phyloP scores from a whole-genome alignment of 2,329 filamentous ascomycete genomes.

The Aspergillus latus region DNA sequence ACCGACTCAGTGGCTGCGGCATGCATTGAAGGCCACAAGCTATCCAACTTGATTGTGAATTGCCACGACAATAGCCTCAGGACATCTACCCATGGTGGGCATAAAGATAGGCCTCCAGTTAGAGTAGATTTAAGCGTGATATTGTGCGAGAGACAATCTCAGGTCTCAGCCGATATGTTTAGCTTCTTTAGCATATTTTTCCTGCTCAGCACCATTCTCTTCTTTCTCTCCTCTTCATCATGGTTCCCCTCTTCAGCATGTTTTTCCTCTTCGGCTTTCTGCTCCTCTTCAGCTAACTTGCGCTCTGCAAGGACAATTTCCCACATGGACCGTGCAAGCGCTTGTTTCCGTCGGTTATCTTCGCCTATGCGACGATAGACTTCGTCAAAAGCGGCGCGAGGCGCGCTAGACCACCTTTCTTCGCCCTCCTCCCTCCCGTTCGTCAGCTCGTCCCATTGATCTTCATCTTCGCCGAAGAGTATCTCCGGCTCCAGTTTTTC shows the following conservation, averaged over 20 bases:
- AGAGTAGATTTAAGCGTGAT: background rate
- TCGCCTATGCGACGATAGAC: slow-evolving; percentile 26
- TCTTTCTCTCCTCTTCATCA: too few relatives aligned
- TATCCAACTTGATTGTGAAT: background rate
- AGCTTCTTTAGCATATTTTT: background rate
- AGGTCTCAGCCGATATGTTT: background rate
- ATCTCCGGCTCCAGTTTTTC: slow-evolving; percentile 33
- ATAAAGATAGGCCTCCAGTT: background rate
- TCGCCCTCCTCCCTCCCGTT: slow-evolving; percentile 16
- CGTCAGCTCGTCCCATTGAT: slow-evolving; percentile 43
- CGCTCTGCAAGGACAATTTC: slow-evolving; percentile 41
- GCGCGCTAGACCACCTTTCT: slow-evolving; percentile 26
- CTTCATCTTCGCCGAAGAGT: slow-evolving; percentile 40
- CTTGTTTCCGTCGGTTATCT: slow-evolving; percentile 29
- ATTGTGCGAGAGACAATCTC: background rate
- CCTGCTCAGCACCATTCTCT: too few relatives aligned
- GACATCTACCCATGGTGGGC: background rate
- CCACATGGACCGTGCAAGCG: slow-evolving; percentile 40
- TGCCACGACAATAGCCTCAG: background rate
- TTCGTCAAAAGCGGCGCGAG: slow-evolving; percentile 23
- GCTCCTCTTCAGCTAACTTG: slow-evolving; percentile 24
- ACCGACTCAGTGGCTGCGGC: background rate
- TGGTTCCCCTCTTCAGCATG: background rate
- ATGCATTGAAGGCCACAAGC: background rate
- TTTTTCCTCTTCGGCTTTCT: background rate